Base-by-base conservation (phyloP, 176 grass and related monocot genomes). In the Ensete glaucum region DNA sequence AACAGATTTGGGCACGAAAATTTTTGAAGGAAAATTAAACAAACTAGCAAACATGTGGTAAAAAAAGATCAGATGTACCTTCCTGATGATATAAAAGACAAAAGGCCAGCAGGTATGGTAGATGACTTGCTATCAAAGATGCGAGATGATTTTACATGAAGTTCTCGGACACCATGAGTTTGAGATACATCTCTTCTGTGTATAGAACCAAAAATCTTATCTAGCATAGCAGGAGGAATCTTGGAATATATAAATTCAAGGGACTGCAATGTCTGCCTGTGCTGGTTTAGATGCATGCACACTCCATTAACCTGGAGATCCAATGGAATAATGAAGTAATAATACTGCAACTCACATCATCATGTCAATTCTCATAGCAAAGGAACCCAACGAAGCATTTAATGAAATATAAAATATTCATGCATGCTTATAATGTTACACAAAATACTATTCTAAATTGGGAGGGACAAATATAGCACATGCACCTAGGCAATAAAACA, bases 11-110 rank as follows among this genome's bases (percentile, higher is more conserved):
- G 23, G 66, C 34, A 10, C 6, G n/a, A 52, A 43, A 27, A 22
- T 6, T 43, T 43, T 43, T 43, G 34, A 43, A 10, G 66, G 9
- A 24, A 63, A 77, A 52, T 9, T 56, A 81, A 69, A 27, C n/a
- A 80, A 34, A 53, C 16, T 73, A 11, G 56, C 3, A 73, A 22
- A 73, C 58, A 21, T 26, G 48, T 1, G 24, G 24, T 25, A 59
- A 24, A 70, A 55, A 19, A 64, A 14, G 63, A 52, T 49, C 10
- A 26, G 19, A 73, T 53, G 20, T 81, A 85, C 83, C 83, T 76
- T 81, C 78, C 83, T 55, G 78, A 81, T 71, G 78, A 76, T 70
- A 85, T 53, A 69, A 85, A 53, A 54, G 78, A 77, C 54, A 85
- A 77, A 69, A 85, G 64, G 19, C 78, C 78, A 64, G 64, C 0